Percentiles rank a stretch among this genome's conserved stretches.
These are phyloP conservation scores for Luffa aegyptiaca DNA, from an alignment of 306 rosid species.

Conservation along the genomic window DNA sequence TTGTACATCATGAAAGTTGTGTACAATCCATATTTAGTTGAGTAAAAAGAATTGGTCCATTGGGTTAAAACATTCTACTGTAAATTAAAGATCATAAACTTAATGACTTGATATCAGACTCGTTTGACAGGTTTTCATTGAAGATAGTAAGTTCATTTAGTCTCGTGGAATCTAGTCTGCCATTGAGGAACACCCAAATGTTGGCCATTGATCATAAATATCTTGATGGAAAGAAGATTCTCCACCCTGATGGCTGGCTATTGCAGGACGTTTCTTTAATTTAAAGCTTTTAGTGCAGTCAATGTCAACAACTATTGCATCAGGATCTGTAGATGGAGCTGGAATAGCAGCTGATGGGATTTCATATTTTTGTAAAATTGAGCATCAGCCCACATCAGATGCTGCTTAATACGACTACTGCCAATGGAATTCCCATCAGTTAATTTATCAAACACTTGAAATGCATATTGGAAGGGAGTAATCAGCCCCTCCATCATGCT, in stretches of 20 bases:
- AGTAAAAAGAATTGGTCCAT: background rate
- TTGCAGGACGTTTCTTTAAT: constrained; percentile 56
- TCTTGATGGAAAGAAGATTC: no score
- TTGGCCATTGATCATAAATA: constrained; percentile 58
- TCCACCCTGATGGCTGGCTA: constrained; percentile 55
- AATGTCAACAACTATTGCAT: constrained; percentile 52
- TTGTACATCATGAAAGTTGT: background rate
- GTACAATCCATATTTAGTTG: background rate
- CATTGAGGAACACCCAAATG: constrained; percentile 80
- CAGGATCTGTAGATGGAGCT: constrained; percentile 16
- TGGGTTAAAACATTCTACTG: background rate
- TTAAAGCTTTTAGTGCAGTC: constrained; percentile 78
- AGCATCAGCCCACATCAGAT: background rate
- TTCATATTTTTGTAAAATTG: background rate
- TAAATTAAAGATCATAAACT: background rate
- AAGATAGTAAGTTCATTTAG: constrained; percentile 57
- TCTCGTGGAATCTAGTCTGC: constrained; percentile 79
- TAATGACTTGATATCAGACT: background rate
- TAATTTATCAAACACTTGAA: background rate
- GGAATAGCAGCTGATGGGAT: background rate
- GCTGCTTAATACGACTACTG: background rate
- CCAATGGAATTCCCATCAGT: background rate
- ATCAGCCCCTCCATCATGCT: no score
- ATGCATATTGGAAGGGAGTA: background rate
- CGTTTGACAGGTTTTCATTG: constrained; percentile 42